phyloP scores from a whole-genome alignment of 352 stramenopile genomes.

The Pythium aristosporum region DNA sequence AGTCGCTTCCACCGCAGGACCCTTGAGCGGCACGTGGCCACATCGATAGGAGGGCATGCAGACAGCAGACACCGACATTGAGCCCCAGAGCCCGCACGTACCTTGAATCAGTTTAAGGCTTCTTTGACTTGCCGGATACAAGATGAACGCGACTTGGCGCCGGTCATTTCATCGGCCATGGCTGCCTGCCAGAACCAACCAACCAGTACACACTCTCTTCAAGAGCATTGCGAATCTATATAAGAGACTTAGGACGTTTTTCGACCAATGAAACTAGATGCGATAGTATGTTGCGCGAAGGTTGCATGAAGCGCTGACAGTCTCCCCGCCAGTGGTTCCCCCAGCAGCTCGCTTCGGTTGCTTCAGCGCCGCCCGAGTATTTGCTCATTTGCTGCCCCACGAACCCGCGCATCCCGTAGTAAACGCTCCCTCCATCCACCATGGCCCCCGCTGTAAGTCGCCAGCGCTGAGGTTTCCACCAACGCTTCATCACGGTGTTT shows the following conservation, averaged over 20 bases:
- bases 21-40: not conserved
- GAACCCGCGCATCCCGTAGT: slow-evolving; percentile 26
- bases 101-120: slow-evolving; percentile 94
- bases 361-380: not conserved
- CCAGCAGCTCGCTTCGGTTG: not conserved
- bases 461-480: slow-evolving; percentile 3
- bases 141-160: slow-evolving; percentile 48
- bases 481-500: not conserved
- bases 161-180: slow-evolving; percentile 11
- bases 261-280: slow-evolving; percentile 46
- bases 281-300: slow-evolving; percentile 26
- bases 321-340: slow-evolving; percentile 27
- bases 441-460: slow-evolving; percentile 47
- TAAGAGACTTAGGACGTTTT: slow-evolving; percentile 21
- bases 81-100: slow-evolving; percentile 19
- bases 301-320: slow-evolving; percentile 18
- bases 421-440: slow-evolving; percentile 32
- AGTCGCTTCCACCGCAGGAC: not conserved
- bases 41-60: not conserved
- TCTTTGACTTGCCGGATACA: slow-evolving; percentile 88
- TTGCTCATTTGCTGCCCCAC: slow-evolving; percentile 30
- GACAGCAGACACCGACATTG: not conserved
- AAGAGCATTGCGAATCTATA: slow-evolving; percentile 27
- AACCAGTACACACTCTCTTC: slow-evolving; percentile 48
- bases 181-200: slow-evolving; percentile 32